Evolutionary conservation across 1,284 basidiomycete genomes (phyloP), one percentile per base, ranked within the genome.

Genomic region (Boletellus deceptivus): DNA sequence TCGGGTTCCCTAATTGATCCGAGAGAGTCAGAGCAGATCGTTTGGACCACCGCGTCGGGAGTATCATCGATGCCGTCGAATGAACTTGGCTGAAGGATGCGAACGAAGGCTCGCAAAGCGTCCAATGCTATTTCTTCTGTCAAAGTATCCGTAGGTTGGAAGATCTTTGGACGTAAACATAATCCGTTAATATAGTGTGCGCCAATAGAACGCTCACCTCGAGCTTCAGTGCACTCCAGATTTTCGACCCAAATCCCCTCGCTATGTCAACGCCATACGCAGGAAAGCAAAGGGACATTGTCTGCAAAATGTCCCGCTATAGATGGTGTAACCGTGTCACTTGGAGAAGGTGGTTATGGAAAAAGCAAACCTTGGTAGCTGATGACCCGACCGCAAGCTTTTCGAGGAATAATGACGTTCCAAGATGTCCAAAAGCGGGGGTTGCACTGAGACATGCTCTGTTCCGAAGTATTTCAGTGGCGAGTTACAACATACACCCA

Each of bases 341-440:
- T 41, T 6, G 13, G 10, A 8, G 3, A 36, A 13, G 8, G 43
- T 29, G 20, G n/a, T 27, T 24, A 27, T 33, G 36, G 39, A 34
- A 46, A 49, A 51, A 25, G 13, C 64, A 27, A 49, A 91, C 93
- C 82, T 98, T 99, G 10, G 90, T 90, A 0, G 77, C 71, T 4
- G 92, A 88, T 2, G 91, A 86, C 2, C 89, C 89, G 1, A 92
- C 90, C 5, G 83, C 78, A 46, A 99, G 80, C 71, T 99, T 99
- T 61, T 99, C 97, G 31, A 98, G 70, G 62, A 98, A 93, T 1
- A 98, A 74, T 0, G 93, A 89, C 37, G 97, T 82, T 1, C 93
- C 94, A 54, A 91, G 75, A 6, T 83, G 80, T 0, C 93, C 94
- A 64, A 98, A 96, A 25, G 78, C 72, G 3, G 94, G 87, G 0